Conservation (phyloP, 257 asterid genomes). For the Voacanga thouarsii region DNA sequence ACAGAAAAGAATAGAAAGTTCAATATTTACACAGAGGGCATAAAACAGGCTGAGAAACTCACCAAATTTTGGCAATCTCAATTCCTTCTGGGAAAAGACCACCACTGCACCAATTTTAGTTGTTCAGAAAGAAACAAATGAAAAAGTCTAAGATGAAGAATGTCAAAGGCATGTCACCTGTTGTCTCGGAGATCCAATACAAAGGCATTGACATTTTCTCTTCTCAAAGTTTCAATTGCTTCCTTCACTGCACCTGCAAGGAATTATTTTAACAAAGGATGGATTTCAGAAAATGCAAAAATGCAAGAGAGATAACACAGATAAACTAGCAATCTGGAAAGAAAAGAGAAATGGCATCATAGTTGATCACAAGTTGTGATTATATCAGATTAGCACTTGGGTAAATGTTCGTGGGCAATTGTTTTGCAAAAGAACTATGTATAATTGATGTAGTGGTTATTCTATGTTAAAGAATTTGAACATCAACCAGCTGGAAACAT, state of each 20-base stretch:
- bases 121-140: conserved; percentile 26
- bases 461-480: not conserved
- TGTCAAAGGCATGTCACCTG: conserved; percentile 51
- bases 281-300: not conserved
- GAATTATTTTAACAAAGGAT: not conserved
- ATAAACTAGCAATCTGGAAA: not conserved
- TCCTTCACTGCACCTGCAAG: conserved; percentile 78
- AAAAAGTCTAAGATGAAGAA: conserved; percentile 12
- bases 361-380: not conserved
- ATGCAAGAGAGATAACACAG: not conserved
- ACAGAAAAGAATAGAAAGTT: conserved; percentile 10
- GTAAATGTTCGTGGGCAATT: not conserved
- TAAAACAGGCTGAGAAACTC: conserved; percentile 31
- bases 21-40: not conserved
- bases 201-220: conserved; percentile 76
- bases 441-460: not conserved
- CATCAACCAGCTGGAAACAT: not conserved
- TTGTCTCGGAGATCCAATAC: conserved; percentile 94
- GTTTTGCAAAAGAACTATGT: not conserved
- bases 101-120: conserved; percentile 60
- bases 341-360: not conserved
- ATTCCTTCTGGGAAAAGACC: conserved; percentile 99
- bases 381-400: not conserved
- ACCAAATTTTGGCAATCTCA: conserved; percentile 98
- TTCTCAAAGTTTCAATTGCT: conserved; percentile 80